These are phyloP conservation scores for Leishmania turanica DNA, from an alignment of 208 protist species.

Conservation along the genomic window DNA sequence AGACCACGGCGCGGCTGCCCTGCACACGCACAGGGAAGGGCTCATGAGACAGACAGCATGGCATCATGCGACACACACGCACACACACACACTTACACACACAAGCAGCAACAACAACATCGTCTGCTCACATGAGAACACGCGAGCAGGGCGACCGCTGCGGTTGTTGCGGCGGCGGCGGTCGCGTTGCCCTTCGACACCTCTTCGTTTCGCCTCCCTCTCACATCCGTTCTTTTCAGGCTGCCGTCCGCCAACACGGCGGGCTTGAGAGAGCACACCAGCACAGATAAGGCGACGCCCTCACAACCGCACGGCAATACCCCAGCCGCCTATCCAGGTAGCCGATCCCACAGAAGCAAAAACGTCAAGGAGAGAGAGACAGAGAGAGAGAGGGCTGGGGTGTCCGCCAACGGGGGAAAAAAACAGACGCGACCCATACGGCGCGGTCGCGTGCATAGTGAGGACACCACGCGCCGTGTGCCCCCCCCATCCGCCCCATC, in stretches of 20 bases:
- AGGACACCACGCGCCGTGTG: too few species aligned
- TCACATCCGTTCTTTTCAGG: not conserved
- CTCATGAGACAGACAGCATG: not conserved
- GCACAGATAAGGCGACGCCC: not conserved
- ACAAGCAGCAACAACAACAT: not conserved
- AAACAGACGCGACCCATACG: not conserved
- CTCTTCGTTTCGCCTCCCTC: not conserved
- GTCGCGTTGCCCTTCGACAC: not conserved
- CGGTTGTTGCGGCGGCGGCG: not conserved
- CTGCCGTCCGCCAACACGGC: not conserved
- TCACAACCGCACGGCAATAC: not conserved
- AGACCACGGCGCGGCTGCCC: not conserved
- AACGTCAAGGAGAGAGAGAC: not conserved
- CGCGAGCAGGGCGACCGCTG: too few species aligned
- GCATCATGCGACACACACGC: not conserved
- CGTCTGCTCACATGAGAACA: not conserved
- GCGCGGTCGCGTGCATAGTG: not conserved
- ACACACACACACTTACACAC: slow-evolving; percentile 1
- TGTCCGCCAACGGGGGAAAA: not conserved
- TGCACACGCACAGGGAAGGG: not conserved
- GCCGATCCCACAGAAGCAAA: not conserved
- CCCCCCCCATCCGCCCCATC: not conserved
- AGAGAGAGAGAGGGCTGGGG: not conserved
- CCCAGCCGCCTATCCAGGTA: not conserved
- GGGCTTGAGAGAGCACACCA: not conserved